phyloP scores from a whole-genome alignment of 176 grass and related monocot genomes.

The Chrysopogon serrulatus region DNA sequence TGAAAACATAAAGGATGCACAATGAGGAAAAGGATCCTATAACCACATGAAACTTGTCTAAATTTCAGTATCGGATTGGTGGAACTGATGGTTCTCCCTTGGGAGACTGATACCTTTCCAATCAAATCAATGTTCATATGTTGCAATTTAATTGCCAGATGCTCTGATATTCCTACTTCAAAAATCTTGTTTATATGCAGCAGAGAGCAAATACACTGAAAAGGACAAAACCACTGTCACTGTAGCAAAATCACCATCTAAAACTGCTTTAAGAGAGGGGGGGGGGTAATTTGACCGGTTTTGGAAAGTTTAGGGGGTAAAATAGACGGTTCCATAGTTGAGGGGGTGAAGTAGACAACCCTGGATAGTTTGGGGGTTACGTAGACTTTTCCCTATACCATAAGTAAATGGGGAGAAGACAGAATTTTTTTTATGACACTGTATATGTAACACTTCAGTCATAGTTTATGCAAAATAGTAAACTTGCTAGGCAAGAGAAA shows the following conservation, averaged over 20 bases:
- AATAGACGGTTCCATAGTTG: too few species aligned
- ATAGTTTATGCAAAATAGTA: background rate
- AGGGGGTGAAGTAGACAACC: too few species aligned
- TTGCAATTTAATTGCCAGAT: conserved; percentile 71
- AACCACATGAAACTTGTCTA: conserved; percentile 11
- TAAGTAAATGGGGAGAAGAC: conserved; percentile 5
- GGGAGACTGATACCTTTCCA: conserved; percentile 57
- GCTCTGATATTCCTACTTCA: conserved; percentile 93
- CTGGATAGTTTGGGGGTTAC: too few species aligned
- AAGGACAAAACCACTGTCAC: too few species aligned
- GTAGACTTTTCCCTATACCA: too few species aligned
- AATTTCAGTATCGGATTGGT: conserved; percentile 1
- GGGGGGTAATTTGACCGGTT: too few species aligned
- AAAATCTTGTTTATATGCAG: conserved; percentile 96
- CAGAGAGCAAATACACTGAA: conserved; percentile 86
- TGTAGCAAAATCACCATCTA: too few species aligned
- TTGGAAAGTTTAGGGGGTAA: too few species aligned
- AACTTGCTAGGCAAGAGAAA: background rate
- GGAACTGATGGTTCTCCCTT: background rate
- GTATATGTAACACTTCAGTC: background rate
- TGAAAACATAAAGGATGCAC: conserved; percentile 41
- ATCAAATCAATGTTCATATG: conserved; percentile 63
- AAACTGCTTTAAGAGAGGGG: too few species aligned
- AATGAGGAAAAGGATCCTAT: background rate
- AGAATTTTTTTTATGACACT: too few species aligned